Evolutionary conservation across 768 basidiomycete species (phyloP), one percentile per base, ranked within the genome.

Genomic region (Tricholoma hemisulphureum): DNA sequence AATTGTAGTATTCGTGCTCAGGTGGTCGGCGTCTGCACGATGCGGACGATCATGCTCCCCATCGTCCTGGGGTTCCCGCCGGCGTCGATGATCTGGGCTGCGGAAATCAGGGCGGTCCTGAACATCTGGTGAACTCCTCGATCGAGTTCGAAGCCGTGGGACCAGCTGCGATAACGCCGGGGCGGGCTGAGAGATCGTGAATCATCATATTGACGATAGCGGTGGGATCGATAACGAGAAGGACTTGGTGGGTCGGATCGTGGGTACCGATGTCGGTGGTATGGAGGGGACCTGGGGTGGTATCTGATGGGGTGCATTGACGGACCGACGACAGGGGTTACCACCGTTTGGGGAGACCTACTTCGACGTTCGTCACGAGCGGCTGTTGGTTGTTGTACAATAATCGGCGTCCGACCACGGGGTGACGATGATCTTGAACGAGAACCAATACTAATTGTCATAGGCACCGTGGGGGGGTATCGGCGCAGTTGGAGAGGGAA

Each of bases 171-270:
- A 3, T 55, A 61, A 18, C 63, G 56, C 14, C 21, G 41, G 16
- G 59, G 59, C n/a, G n/a, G 31, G 10, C 21, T 35, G 18, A 24
- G 53, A 21, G 37, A 48, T 24, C 58, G 54, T n/a, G n/a, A n/a
- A n/a, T n/a, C n/a, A n/a, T n/a, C n/a, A n/a, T n/a, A n/a, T 53
- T 39, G 31, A 53, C 52, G 69, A 28, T 69, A 68, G 24, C 64
- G 66, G 23, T 41, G 65, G 56, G 60, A 60, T 18, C 28, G 59
- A 31, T 60, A 37, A 8, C 59, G 61, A 43, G 51, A n/a, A n/a
- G n/a, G n/a, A n/a, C n/a, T n/a, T n/a, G n/a, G n/a, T n/a, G n/a
- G n/a, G n/a, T n/a, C n/a, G n/a, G n/a, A 59, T 29, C 21, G n/a
- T n/a, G 61, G 31, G 29, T 61, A 43, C 11, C 56, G 64, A 60